phyloP scores from a whole-genome alignment of 345 rosid genomes.

The Sisymbrium altissimum region DNA sequence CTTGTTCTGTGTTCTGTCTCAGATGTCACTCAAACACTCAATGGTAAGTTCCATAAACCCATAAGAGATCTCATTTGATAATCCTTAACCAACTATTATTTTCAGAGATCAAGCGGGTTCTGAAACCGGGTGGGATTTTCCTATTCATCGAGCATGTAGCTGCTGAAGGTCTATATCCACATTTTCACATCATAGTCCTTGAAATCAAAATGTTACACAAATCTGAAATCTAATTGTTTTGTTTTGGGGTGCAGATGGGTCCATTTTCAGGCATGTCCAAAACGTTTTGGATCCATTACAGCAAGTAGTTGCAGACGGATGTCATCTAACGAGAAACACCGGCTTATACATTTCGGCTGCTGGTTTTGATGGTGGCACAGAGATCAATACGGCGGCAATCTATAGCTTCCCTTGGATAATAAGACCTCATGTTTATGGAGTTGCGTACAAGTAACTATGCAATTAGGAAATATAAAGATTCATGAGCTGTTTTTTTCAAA shows the following conservation, averaged over 20 bases:
- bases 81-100: neutral
- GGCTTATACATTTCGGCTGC: slow-evolving; percentile 52
- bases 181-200: neutral
- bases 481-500: neutral
- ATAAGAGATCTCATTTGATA: neutral
- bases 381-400: slow-evolving; percentile 41
- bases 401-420: slow-evolving; percentile 41
- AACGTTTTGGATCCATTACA: slow-evolving; percentile 60
- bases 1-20: slow-evolving; percentile 75
- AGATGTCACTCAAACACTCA: slow-evolving; percentile 51
- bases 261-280: slow-evolving; percentile 50
- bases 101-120: slow-evolving; percentile 71
- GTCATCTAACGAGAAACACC: slow-evolving; percentile 69
- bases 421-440: slow-evolving; percentile 63
- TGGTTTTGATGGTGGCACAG: slow-evolving; percentile 49
- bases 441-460: slow-evolving; percentile 55
- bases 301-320: slow-evolving; percentile 59
- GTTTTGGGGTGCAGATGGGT: slow-evolving; percentile 52
- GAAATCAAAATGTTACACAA: neutral
- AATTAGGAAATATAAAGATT: neutral
- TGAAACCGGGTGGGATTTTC: slow-evolving; percentile 43
- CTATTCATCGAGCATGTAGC: slow-evolving; percentile 26
- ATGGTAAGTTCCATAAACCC: slow-evolving; percentile 38
- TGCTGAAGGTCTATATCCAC: slow-evolving; percentile 1
- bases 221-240: neutral